These are phyloP conservation scores for Hypoxylon lenormandii DNA, from an alignment of 495 filamentous ascomycete species.

Conservation along the genomic window DNA sequence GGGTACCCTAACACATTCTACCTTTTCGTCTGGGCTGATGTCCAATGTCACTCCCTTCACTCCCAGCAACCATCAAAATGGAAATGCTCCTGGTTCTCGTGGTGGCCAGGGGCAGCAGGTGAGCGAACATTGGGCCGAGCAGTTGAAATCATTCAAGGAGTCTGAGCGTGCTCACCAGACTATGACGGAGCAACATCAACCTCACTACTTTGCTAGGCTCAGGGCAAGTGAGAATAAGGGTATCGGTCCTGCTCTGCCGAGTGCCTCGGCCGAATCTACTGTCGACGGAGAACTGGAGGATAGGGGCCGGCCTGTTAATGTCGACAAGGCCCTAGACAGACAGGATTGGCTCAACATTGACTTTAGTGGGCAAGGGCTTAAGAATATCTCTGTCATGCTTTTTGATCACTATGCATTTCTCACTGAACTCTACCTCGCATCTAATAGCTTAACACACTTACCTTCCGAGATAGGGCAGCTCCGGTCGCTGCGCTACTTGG, in stretches of 20 bases:
- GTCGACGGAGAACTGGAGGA: slow-evolving; percentile 73
- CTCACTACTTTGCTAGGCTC: slow-evolving; percentile 66
- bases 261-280: slow-evolving; percentile 53
- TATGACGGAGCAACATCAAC: slow-evolving; percentile 69
- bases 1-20: slow-evolving; percentile 77
- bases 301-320: slow-evolving; percentile 68
- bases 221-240: slow-evolving; percentile 69
- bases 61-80: slow-evolving; percentile 79
- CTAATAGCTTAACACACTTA: slow-evolving; percentile 83
- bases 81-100: slow-evolving; percentile 64
- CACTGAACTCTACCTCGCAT: slow-evolving; percentile 87
- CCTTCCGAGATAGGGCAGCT: slow-evolving; percentile 83
- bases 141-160: slow-evolving; percentile 80
- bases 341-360: slow-evolving; percentile 93
- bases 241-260: slow-evolving; percentile 58
- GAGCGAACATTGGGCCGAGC: slow-evolving; percentile 88
- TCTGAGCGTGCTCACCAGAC: slow-evolving; percentile 74
- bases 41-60: slow-evolving; percentile 81
- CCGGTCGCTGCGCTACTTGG: slow-evolving; percentile 79
- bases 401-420: slow-evolving; percentile 86
- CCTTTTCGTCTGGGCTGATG: slow-evolving; percentile 79
- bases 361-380: slow-evolving; percentile 90
- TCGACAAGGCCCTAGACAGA: slow-evolving; percentile 68
- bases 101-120: slow-evolving; percentile 64
- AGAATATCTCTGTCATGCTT: slow-evolving; percentile 78